Conservation (phyloP, 768 basidiomycete species). For the Plicaturopsis crispa region DNA sequence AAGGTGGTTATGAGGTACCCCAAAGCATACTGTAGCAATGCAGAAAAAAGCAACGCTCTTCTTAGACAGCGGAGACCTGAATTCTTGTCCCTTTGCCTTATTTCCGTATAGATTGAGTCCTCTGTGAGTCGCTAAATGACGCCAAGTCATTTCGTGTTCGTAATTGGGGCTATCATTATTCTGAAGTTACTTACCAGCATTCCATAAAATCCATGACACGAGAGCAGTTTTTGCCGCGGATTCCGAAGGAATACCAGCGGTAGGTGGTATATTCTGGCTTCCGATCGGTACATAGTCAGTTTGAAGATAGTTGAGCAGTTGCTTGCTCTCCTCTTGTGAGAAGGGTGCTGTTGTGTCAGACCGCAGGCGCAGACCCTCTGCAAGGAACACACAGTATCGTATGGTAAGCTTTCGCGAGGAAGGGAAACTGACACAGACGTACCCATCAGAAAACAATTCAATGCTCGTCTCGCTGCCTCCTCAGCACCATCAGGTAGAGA, state of each 20-base stretch:
- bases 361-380: too few species aligned
- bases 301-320: conserved; percentile 3
- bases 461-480: too few species aligned
- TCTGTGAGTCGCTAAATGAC: not conserved
- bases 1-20: not conserved
- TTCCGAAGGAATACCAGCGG: conserved; percentile 2
- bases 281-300: too few species aligned
- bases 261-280: not conserved
- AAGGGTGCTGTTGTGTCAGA: too few species aligned
- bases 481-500: too few species aligned
- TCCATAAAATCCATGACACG: conserved; percentile 5
- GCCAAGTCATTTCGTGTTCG: not conserved
- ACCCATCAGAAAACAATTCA: too few species aligned
- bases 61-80: not conserved
- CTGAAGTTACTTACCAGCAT: conserved; percentile 5
- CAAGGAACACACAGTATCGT: too few species aligned
- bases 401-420: too few species aligned
- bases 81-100: not conserved
- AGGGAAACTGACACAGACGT: too few species aligned
- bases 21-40: not conserved
- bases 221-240: conserved; percentile 1
- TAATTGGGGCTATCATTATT: too few species aligned
- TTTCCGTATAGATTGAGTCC: not conserved
- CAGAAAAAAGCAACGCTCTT: not conserved
- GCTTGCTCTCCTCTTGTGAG: conserved; percentile 3